phyloP scores from a whole-genome alignment of 495 filamentous ascomycete species.

The Staphylotrichum longicolle region DNA sequence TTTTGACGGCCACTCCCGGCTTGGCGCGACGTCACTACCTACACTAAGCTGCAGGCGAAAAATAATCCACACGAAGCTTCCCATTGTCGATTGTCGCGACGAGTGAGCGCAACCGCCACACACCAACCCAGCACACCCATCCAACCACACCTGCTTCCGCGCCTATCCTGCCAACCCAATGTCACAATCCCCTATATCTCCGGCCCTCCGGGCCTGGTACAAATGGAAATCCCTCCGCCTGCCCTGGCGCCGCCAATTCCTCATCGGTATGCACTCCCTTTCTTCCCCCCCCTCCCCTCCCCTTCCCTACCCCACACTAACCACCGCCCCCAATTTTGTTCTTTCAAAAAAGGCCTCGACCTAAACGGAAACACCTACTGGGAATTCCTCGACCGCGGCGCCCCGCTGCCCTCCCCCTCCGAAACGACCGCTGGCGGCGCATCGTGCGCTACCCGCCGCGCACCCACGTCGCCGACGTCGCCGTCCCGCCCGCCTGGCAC shows the following conservation, averaged over 20 bases:
- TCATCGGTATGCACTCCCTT: conserved; percentile 60
- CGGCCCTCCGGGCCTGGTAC: conserved; percentile 59
- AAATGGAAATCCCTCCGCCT: conserved; percentile 81
- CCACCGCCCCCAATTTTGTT: not conserved
- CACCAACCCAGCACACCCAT: not conserved
- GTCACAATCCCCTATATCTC: conserved; percentile 32
- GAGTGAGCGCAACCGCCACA: not conserved
- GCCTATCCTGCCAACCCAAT: not conserved
- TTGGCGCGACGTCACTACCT: conserved; percentile 28
- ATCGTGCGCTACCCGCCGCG: conserved; percentile 67
- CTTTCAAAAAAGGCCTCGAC: conserved; percentile 64
- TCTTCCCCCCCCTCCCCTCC: conserved; percentile 7
- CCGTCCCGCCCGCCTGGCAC: conserved; percentile 75
- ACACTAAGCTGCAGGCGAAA: not conserved
- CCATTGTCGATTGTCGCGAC: not conserved
- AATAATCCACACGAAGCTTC: conserved; percentile 12
- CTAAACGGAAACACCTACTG: conserved; percentile 90
- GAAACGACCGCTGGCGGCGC: conserved; percentile 41
- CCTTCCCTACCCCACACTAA: conserved; percentile 12
- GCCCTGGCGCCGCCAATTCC: conserved; percentile 81
- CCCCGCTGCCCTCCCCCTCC: conserved; percentile 3
- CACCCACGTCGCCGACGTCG: conserved; percentile 65
- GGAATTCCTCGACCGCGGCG: conserved; percentile 72
- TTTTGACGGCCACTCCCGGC: conserved; percentile 14
- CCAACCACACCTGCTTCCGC: not conserved